Evolutionary conservation across 2,329 filamentous ascomycete species (phyloP), one percentile per base, ranked within the genome.

Genomic region (Fusarium buxicola): DNA sequence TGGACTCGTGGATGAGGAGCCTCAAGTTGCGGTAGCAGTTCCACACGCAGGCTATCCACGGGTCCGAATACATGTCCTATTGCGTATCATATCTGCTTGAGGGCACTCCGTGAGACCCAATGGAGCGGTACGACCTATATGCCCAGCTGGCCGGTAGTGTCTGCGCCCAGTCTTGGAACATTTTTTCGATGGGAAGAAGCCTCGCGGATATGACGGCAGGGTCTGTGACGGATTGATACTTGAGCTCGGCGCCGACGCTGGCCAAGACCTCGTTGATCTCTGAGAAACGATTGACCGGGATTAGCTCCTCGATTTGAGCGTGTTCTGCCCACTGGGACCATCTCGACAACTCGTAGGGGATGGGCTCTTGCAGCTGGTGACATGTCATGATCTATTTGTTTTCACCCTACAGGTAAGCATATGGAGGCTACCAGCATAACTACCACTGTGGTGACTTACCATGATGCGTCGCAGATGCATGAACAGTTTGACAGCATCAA

Each of bases 281-380:
- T 0, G 53, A 44, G 8, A 68, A 57, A 9, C 39, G 59, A 9
- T 64, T 66, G 5, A 58, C 36, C 0, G 55, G 57, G 9, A 53
- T 21, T 0, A 55, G 24, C 0, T 62, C 57, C 5, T 43, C 34
- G 12, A 16, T 35, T 12, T 52, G 39, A 10, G 32, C 35, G 28
- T 24, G 8, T 18, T 66, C 50, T 2, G 63, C 51, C 66, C 66
- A 69, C 12, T n/a, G 38, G 3, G 57, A 63, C 65, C 63, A 69
- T 21, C 55, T 60, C n/a, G 50, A 25, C 15, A 69, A 35, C 3
- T 54, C 57, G 9, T 60, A 65, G 1, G 66, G 66, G 3, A 67
- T 55, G 3, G 66, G 63, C 36, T 66, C 63, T 25, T 69, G 65
- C 8, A 69, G 50, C 13, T 69, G 66, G 16, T 69, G 66, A 3